Percentiles rank a stretch among this genome's conserved stretches.
Evolutionary conservation across 2,329 filamentous ascomycete genomes (phyloP).

Genomic region (Lecanoromycetidae sp.): DNA sequence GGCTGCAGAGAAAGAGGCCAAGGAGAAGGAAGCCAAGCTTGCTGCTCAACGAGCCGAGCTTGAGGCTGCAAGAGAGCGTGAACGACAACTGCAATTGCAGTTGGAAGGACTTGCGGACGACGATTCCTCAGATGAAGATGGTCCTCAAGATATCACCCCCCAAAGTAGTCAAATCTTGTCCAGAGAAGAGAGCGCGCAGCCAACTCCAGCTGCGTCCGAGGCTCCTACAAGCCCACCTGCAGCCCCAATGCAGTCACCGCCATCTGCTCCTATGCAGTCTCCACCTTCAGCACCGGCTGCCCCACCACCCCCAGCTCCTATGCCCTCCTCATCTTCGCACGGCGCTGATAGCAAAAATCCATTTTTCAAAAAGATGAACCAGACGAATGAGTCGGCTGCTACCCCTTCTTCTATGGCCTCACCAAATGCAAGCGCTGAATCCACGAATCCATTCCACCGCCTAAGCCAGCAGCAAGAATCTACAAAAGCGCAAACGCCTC

Average conservation of each 20-base stretch:
- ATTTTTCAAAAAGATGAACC: conserved; percentile 80
- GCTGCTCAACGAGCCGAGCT: conserved; percentile 81
- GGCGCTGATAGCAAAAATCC: conserved; percentile 76
- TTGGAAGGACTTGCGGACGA: conserved; percentile 67
- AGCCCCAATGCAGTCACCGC: conserved; percentile 20
- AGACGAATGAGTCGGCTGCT: conserved; percentile 46
- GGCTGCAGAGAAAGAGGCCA: conserved; percentile 71
- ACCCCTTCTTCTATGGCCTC: conserved; percentile 29
- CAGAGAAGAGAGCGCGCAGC: conserved; percentile 21
- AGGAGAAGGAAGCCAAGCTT: conserved; percentile 75
- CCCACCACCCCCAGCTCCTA: conserved; percentile 20
- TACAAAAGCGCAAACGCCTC: conserved; percentile 32
- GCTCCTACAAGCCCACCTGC: conserved; percentile 20
- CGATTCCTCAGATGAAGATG: conserved; percentile 71
- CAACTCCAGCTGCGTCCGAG: conserved; percentile 20
- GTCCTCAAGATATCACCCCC: conserved; percentile 55
- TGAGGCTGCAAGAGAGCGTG: conserved; percentile 78
- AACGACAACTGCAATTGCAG: conserved; percentile 78
- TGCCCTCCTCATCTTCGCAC: conserved; percentile 34
- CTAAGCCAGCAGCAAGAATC: conserved; percentile 54
- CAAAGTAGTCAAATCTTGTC: conserved; percentile 45
- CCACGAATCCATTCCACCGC: conserved; percentile 95
- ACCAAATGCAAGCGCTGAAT: conserved; percentile 42
- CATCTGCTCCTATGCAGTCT: conserved; percentile 20
- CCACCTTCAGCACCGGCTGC: conserved; percentile 17